phyloP scores from a whole-genome alignment of 2,329 filamentous ascomycete genomes.

The Fusarium albidum region DNA sequence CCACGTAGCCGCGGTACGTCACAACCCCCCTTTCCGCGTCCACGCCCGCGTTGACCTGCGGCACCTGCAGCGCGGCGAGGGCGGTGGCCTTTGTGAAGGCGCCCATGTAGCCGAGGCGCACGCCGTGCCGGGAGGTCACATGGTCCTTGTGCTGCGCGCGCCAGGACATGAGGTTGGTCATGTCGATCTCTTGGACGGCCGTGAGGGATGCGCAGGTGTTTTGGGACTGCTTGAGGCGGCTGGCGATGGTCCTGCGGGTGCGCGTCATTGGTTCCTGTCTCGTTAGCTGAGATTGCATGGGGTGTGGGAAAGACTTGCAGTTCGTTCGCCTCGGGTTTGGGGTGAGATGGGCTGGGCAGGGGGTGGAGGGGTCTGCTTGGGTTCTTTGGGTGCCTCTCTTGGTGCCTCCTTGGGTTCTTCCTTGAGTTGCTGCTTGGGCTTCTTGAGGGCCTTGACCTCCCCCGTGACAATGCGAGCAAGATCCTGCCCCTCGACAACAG shows the following conservation, averaged over 20 bases:
- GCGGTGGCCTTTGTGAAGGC: slow-evolving; percentile 78
- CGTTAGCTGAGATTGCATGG: background rate
- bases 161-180: slow-evolving; percentile 71
- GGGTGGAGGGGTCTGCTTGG: too few relatives aligned
- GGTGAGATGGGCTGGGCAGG: too few relatives aligned
- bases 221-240: slow-evolving; percentile 72
- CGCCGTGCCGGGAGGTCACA: slow-evolving; percentile 41
- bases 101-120: slow-evolving; percentile 73
- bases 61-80: slow-evolving; percentile 72
- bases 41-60: slow-evolving; percentile 72
- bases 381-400: slow-evolving; percentile 30
- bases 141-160: slow-evolving; percentile 71
- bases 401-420: slow-evolving; percentile 21
- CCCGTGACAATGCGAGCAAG: slow-evolving; percentile 42
- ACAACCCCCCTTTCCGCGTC: slow-evolving; percentile 66
- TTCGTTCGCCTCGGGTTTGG: slow-evolving; percentile 30
- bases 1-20: slow-evolving; percentile 69
- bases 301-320: slow-evolving; percentile 12
- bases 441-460: slow-evolving; percentile 24
- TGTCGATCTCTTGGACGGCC: slow-evolving; percentile 57
- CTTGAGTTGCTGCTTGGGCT: too few relatives aligned
- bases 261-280: slow-evolving; percentile 56
- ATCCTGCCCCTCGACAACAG: slow-evolving; percentile 44
- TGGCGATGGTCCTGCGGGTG: slow-evolving; percentile 80
- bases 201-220: slow-evolving; percentile 76